Base-by-base conservation (phyloP, 2,329 filamentous ascomycete species). In the Pyricularia pennisetigena region DNA sequence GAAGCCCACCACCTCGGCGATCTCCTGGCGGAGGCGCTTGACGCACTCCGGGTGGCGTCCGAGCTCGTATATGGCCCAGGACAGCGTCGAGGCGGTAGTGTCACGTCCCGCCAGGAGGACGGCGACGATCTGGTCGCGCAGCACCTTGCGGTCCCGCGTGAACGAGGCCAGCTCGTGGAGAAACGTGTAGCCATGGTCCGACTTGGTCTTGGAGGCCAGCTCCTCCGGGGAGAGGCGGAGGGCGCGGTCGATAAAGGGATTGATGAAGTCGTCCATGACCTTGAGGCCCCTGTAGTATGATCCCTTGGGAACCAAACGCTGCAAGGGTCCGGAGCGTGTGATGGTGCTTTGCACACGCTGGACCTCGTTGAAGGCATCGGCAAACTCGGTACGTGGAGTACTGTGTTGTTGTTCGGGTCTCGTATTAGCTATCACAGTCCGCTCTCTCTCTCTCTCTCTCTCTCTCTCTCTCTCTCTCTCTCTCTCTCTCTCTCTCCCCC, bases 61-160 rank as follows among this genome's bases (percentile, higher is more conserved):
- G 1, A 97, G 83, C 77, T 97, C 92, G 77, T 95, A 96, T 69
- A 97, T 83, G 49, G 86, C 83, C 90, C 93, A 97, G 0, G 88
- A 90, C 0, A 97, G 83, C 0, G 91, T 93, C 20, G 84, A 86
- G 32, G 93, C 93, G 0, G 94, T 97, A 16, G 94, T 97, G 77
- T 97, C 94, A 57, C 91, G 86, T 14, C 92, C 93, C 1, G 94
- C 94, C 20, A 97, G 85, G 2, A 97, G 85, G 12, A 97, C 86
- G 63, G 90, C 89, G 20, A 95, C 85, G 65, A 97, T 82, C 78
- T 97, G 93, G 78, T 97, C 93, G 41, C 93, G 91, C 16, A 97
- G 84, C 4, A 93, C 85, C 68, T 83, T 85, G 68, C 82, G 82
- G 74, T 90, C 86, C 41, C 91, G 87, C 0, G 93, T 97, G 79